Evolutionary conservation across 73 alveolate species (phyloP).

Genomic region (Paramecium sonneborni): DNA sequence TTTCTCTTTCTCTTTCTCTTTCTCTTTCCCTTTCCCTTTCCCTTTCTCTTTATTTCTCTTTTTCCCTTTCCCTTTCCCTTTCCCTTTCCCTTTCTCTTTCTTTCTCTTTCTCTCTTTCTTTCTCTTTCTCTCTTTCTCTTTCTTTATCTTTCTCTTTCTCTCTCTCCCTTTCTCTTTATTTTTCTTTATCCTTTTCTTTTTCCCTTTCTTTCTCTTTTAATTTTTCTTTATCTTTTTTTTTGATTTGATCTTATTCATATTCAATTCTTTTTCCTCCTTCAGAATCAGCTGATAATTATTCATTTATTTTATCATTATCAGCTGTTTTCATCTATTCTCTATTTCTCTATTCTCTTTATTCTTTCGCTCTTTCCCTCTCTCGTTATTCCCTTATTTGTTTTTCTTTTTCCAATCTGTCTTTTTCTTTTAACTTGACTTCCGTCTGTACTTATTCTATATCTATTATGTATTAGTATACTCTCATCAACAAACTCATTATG

Average conservation of each 20-base stretch:
- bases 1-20: too few species aligned
- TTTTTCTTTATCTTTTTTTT: background rate
- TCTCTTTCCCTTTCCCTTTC: too few species aligned
- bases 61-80: too few species aligned
- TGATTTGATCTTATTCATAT: background rate
- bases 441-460: background rate
- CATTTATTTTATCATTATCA: background rate
- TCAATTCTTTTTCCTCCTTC: background rate
- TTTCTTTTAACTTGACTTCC: background rate
- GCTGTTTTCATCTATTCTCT: background rate
- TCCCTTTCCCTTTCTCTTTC: too few species aligned
- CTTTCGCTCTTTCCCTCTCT: constrained; percentile 7
- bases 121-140: too few species aligned
- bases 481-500: constrained; percentile 11
- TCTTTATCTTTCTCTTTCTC: too few species aligned
- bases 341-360: background rate
- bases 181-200: too few species aligned
- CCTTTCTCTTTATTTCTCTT: too few species aligned
- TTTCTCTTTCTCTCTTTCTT: too few species aligned
- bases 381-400: background rate
- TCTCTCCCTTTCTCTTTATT: too few species aligned
- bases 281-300: background rate
- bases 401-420: constrained; percentile 8
- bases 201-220: background rate
- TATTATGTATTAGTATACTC: background rate